Conservation (phyloP, 208 protist genomes). For the Spongospora subterranea region DNA sequence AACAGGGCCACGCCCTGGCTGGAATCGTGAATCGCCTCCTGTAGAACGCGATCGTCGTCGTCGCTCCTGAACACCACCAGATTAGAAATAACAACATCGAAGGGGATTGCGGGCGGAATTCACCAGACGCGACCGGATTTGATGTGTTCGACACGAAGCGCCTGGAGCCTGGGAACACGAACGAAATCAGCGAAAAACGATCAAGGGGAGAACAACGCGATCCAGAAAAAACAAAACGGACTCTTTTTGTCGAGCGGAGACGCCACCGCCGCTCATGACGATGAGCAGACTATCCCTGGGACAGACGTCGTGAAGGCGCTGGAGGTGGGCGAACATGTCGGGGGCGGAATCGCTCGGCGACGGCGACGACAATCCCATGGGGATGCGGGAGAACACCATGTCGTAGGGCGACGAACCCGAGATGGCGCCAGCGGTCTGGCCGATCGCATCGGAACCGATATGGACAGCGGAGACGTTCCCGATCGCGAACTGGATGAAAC, state of each 20-base stretch:
- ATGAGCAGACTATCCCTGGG: not conserved
- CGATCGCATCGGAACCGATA: not conserved
- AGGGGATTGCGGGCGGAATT: not conserved
- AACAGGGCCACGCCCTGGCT: not conserved
- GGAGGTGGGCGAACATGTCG: not conserved
- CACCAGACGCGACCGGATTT: not conserved
- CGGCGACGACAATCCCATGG: not conserved
- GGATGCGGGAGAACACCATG: not conserved
- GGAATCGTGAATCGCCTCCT: not conserved
- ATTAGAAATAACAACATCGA: not conserved
- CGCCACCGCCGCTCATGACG: not conserved
- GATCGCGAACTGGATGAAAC: not conserved
- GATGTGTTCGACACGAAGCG: not conserved
- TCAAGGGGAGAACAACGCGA: too few species aligned
- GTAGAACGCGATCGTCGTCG: not conserved
- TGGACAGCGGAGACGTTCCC: not conserved
- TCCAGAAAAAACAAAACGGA: not conserved
- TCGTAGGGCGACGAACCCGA: not conserved
- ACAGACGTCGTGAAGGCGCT: not conserved
- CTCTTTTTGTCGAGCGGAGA: not conserved
- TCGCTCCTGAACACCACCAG: not conserved
- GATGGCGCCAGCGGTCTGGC: not conserved
- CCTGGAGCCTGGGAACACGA: not conserved
- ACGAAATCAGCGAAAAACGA: not conserved
- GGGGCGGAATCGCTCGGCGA: too few species aligned